phyloP scores from a whole-genome alignment of 208 protist species.

The Crithidia thermophila region DNA sequence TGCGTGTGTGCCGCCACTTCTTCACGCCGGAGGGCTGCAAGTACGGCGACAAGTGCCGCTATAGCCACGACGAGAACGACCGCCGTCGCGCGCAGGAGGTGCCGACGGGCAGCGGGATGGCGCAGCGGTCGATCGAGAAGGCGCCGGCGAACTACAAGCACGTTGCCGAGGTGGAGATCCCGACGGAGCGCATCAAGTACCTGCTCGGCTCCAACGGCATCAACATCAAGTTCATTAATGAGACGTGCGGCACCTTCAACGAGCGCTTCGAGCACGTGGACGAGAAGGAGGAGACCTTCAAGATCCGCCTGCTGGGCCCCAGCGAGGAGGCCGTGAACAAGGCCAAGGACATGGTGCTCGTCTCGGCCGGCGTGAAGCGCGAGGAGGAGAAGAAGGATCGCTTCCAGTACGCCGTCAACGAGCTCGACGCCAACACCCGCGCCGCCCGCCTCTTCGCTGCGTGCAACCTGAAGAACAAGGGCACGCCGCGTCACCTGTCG shows the following conservation, averaged over 20 bases:
- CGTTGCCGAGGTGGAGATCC: conserved; percentile 56
- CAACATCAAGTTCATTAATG: conserved; percentile 70
- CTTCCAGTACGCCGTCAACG: conserved; percentile 84
- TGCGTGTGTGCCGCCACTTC: conserved; percentile 74
- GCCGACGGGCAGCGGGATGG: conserved; percentile 28
- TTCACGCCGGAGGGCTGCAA: conserved; percentile 71
- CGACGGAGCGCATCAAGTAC: conserved; percentile 80
- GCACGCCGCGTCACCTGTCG: conserved; percentile 66
- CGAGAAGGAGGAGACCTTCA: conserved; percentile 59
- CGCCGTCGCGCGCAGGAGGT: conserved; percentile 28
- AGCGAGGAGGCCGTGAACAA: conserved; percentile 58
- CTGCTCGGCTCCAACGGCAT: conserved; percentile 66
- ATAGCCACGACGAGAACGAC: conserved; percentile 70
- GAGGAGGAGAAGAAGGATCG: conserved; percentile 78
- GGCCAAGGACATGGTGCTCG: conserved; percentile 66
- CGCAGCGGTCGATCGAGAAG: conserved; percentile 36
- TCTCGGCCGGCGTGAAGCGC: conserved; percentile 56
- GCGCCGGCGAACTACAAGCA: conserved; percentile 39
- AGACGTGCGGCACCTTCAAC: conserved; percentile 73
- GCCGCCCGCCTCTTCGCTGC: conserved; percentile 67
- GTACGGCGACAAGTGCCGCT: conserved; percentile 81
- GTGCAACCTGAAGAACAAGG: conserved; percentile 83
- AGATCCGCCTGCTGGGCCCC: conserved; percentile 63
- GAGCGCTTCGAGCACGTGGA: conserved; percentile 67
- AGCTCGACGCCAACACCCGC: conserved; percentile 77